A percentile compares a stretch with the other conserved stretches of the same genome.
Conservation (phyloP, 208 protist species). For the Lotmaria passim region DNA sequence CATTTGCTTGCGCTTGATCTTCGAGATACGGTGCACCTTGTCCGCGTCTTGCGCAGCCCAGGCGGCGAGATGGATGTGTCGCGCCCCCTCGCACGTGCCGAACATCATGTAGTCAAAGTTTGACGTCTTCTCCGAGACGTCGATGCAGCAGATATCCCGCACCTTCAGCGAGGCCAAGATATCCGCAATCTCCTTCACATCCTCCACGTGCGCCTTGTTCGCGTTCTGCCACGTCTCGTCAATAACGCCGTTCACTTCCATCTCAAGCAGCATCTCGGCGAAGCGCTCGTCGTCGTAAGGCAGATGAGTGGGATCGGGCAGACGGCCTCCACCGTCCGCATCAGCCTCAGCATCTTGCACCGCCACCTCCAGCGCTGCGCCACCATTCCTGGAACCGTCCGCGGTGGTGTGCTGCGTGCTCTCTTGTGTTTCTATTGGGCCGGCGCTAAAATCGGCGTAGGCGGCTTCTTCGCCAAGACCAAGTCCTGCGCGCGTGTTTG, state of each 20-base stretch:
- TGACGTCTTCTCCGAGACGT: constrained; percentile 80
- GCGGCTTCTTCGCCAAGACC: constrained; percentile 29
- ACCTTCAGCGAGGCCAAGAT: constrained; percentile 78
- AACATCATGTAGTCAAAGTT: constrained; percentile 93
- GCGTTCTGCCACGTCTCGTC: constrained; percentile 89
- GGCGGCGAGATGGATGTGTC: constrained; percentile 89
- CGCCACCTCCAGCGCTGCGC: background rate
- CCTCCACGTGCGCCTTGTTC: constrained; percentile 71
- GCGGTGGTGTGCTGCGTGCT: too few relatives aligned
- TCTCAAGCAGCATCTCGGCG: constrained; percentile 85
- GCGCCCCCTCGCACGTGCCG: constrained; percentile 83
- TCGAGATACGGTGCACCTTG: constrained; percentile 67
- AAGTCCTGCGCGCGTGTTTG: constrained; percentile 49
- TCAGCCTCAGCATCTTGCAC: background rate
- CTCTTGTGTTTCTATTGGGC: background rate
- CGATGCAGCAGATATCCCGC: constrained; percentile 85
- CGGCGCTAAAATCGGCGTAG: constrained; percentile 12
- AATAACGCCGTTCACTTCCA: constrained; percentile 90
- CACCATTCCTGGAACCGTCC: background rate
- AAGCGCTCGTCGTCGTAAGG: constrained; percentile 89
- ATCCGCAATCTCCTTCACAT: constrained; percentile 75
- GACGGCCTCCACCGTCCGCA: constrained; percentile 1
- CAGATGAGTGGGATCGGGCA: constrained; percentile 35
- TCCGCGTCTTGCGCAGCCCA: constrained; percentile 91
- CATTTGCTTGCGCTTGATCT: constrained; percentile 74